A percentile compares a stretch with the other conserved stretches of the same genome.
Conservation (phyloP, 148 eudicot species). For the Polygonum aviculare region DNA sequence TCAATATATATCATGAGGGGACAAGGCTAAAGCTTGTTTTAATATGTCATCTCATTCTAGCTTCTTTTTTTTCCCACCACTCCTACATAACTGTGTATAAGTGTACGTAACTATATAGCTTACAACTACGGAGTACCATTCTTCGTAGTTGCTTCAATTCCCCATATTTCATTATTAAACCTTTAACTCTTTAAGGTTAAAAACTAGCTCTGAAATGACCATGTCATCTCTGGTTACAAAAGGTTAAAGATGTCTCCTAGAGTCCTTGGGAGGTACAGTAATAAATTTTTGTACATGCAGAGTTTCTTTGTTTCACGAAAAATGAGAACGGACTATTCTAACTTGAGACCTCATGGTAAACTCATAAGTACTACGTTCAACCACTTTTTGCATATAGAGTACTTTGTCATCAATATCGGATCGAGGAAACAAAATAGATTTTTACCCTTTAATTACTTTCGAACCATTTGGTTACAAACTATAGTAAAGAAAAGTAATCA, state of each 20-base stretch:
- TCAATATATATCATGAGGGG: not conserved
- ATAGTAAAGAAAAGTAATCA: no score
- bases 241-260: not conserved
- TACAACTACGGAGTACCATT: constrained; percentile 5
- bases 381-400: no score
- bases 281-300: not conserved
- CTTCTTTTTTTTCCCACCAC: not conserved
- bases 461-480: no score
- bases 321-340: no score
- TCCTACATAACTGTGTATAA: not conserved
- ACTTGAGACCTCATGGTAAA: no score
- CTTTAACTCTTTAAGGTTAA: not conserved
- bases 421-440: no score
- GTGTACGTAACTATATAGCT: not conserved
- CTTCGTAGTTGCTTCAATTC: not conserved
- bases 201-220: not conserved
- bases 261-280: not conserved
- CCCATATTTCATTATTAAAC: not conserved
- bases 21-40: constrained; percentile 8
- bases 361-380: no score
- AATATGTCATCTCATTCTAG: not conserved
- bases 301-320: no score
- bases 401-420: no score
- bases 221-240: not conserved
- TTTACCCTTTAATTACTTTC: no score